Conservation (phyloP, 805 yeast species). For the Saturnispora zaruensis region DNA sequence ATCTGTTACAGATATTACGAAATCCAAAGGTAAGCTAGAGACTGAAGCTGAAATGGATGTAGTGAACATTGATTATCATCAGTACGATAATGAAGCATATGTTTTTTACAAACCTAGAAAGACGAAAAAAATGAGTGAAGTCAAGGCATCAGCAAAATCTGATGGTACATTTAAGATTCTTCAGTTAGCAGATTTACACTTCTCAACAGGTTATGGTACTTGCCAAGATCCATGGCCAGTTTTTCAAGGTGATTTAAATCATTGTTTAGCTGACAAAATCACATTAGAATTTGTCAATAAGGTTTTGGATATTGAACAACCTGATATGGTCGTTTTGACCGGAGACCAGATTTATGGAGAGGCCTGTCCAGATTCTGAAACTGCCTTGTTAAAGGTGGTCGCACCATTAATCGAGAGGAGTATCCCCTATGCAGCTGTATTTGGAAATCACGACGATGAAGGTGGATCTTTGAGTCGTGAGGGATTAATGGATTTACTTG, state of each 20-base stretch:
- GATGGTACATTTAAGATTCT: slow-evolving; percentile 61
- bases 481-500: slow-evolving; percentile 50
- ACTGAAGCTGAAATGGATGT: slow-evolving; percentile 1
- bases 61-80: slow-evolving; percentile 9
- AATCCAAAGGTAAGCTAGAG: slow-evolving; percentile 3
- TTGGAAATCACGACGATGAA: slow-evolving; percentile 95
- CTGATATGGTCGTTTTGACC: slow-evolving; percentile 77
- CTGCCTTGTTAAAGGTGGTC: slow-evolving; percentile 71
- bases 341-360: slow-evolving; percentile 92
- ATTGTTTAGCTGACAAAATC: slow-evolving; percentile 72
- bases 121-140: slow-evolving; percentile 19
- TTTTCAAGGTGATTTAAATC: slow-evolving; percentile 28
- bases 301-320: slow-evolving; percentile 66
- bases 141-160: slow-evolving; percentile 27
- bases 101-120: slow-evolving; percentile 10
- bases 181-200: slow-evolving; percentile 89
- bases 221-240: slow-evolving; percentile 69
- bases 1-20: slow-evolving; percentile 4
- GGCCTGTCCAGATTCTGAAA: slow-evolving; percentile 68
- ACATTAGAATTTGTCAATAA: slow-evolving; percentile 53
- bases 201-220: slow-evolving; percentile 71
- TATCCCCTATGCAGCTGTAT: slow-evolving; percentile 76
- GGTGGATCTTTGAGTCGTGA: slow-evolving; percentile 63
- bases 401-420: slow-evolving; percentile 55
- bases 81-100: slow-evolving; percentile 13